A percentile compares a stretch with the other conserved stretches of the same genome.
Evolutionary conservation across 1,284 basidiomycete species (phyloP).

Genomic region (Lentinus polychrous): DNA sequence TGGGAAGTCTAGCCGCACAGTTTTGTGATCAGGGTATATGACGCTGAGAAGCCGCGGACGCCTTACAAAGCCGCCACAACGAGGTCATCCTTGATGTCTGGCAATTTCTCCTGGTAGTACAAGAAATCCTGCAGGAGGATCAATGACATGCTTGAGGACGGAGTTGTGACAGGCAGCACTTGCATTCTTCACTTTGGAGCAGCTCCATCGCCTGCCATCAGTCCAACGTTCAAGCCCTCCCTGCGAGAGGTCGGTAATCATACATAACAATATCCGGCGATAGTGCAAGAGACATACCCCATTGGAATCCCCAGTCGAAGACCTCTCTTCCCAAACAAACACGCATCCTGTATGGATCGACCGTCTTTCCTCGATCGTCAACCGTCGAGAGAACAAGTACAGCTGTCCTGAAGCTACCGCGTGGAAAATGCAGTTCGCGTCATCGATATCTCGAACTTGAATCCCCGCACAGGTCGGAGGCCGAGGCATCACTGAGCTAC

Average conservation of each 20-base stretch:
- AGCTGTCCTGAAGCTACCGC: constrained; percentile 31
- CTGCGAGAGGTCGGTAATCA: constrained; percentile 12
- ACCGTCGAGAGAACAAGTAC: constrained; percentile 33
- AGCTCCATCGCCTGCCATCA: constrained; percentile 56
- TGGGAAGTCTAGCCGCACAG: constrained; percentile 24
- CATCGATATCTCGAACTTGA: constrained; percentile 31
- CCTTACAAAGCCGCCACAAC: constrained; percentile 18
- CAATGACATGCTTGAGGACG: not conserved
- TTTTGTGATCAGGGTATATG: not conserved
- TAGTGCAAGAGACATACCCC: constrained; percentile 23
- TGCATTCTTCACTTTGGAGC: constrained; percentile 70
- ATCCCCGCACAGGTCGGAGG: constrained; percentile 36
- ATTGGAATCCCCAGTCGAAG: constrained; percentile 29
- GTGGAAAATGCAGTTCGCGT: constrained; percentile 39
- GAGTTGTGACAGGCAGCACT: constrained; percentile 19
- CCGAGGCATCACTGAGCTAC: not conserved
- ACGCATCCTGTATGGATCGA: constrained; percentile 36
- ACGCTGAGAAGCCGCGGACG: not conserved
- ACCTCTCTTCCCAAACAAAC: constrained; percentile 42
- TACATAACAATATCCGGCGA: not conserved
- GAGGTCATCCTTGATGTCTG: constrained; percentile 25
- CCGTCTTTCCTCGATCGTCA: constrained; percentile 37
- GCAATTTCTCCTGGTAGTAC: constrained; percentile 33
- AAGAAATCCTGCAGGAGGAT: constrained; percentile 26
- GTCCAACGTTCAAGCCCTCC: constrained; percentile 70